Percentiles rank a stretch among this genome's conserved stretches.
These are phyloP conservation scores for Brassica napus DNA, from an alignment of 345 rosid genomes.

Conservation along the genomic window Da-Ae NC_063441.1:4443001-4443500, in stretches of 20 bases:
- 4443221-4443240: not conserved
- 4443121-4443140: slow-evolving; percentile 98
- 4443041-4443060: slow-evolving; percentile 77
- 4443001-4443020: slow-evolving; percentile 72
- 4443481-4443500: slow-evolving; percentile 90
- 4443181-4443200: slow-evolving; percentile 53
- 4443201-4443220: not conserved
- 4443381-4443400: slow-evolving; percentile 77
- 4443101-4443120: slow-evolving; percentile 94
- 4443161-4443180: slow-evolving; percentile 92
- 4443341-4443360: slow-evolving; percentile 66
- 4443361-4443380: slow-evolving; percentile 62
- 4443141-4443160: slow-evolving; percentile 81
- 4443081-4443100: slow-evolving; percentile 83
- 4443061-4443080: slow-evolving; percentile 73
- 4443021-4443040: slow-evolving; percentile 80
- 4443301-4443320: slow-evolving; percentile 70
- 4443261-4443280: slow-evolving; percentile 51
- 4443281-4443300: slow-evolving; percentile 93
- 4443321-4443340: slow-evolving; percentile 71
- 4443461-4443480: not conserved
- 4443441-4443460: not conserved
- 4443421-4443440: not conserved
- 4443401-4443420: slow-evolving; percentile 79
- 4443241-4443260: not conserved